These are phyloP conservation scores for Dendryphion nanum DNA, from an alignment of 2,329 filamentous ascomycete species.

Conservation along the genomic window DNA sequence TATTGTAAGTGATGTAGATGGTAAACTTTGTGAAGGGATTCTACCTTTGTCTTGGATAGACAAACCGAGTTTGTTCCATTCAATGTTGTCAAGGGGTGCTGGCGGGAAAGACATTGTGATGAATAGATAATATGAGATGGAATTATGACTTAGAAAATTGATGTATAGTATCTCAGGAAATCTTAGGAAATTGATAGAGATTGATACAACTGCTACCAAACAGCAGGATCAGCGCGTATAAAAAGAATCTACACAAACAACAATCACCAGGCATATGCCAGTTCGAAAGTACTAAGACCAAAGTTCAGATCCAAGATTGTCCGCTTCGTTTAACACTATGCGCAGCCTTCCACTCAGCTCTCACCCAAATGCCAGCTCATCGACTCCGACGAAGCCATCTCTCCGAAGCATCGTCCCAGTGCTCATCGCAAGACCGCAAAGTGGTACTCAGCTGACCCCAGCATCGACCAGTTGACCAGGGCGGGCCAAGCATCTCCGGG, in stretches of 20 bases:
- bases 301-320: not conserved
- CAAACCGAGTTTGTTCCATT: slow-evolving; percentile 14
- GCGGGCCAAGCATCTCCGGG: not conserved
- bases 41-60: slow-evolving; percentile 5
- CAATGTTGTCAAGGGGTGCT: slow-evolving; percentile 9
- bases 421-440: not conserved
- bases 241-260: not conserved
- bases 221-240: not conserved
- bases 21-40: not conserved
- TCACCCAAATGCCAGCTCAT: no score
- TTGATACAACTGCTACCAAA: not conserved
- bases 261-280: not conserved
- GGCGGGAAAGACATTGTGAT: slow-evolving; percentile 11
- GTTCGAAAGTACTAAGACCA: not conserved
- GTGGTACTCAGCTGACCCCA: not conserved
- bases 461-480: not conserved
- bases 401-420: no score
- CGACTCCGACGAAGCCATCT: not conserved
- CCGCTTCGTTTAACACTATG: not conserved
- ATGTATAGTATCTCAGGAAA: not conserved
- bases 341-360: not conserved
- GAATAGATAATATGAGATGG: not conserved
- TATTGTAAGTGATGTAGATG: not conserved
- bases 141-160: not conserved
- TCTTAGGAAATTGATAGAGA: not conserved